Base-by-base conservation (phyloP, 495 filamentous ascomycete species). In the Daldinia concentrica region DNA sequence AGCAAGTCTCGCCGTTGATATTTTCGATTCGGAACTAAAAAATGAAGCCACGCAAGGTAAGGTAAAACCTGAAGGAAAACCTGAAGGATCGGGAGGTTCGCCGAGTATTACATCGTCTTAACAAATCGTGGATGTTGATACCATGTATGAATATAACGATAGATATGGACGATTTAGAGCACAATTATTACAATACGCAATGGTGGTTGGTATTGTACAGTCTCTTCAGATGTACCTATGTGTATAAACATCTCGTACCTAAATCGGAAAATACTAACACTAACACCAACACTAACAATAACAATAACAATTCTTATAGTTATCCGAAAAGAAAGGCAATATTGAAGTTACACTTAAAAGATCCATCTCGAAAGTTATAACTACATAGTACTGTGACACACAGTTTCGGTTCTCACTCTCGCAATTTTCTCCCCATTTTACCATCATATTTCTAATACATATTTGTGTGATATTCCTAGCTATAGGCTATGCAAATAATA, bases 1-100 rank as follows among this genome's bases (percentile, higher is more conserved):
- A 71, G 91, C 92, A 24, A 97, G 93, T 68, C 86, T 90, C 68
- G 90, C 90, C 0, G 93, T 94, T 37, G 94, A 95, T 78, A 91
- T 94, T 73, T 88, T 86, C 61, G 80, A 86, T 32, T 84, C 82
- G 64, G 82, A 86, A 69, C 73, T 86, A 56, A 81, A 82, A 66
- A 77, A 74, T 2, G 83, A 86, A 73, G 82, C 80, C 26, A 77
- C 81, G 22, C 76, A 81, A 61, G 82, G 81, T 26, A 74, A 79
- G 57, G 70, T 51, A 0, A 66, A 59, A 48, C 55, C 71, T 12
- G 71, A 74, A 51, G 67, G 71, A 7, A 66, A 58, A 67, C 17
- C 66, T 22, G 71, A 74, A 58, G 71, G 62, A 24, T 29, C 60
- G 0, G 66, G 51, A 63, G 66, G 58, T 32, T 56, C 65, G 29